Percentiles rank a stretch among this genome's conserved stretches.
These are phyloP conservation scores for Thinopyrum obtusiflorum DNA, from an alignment of 202 grass and related monocot genomes.

Conservation along the genomic window DNA sequence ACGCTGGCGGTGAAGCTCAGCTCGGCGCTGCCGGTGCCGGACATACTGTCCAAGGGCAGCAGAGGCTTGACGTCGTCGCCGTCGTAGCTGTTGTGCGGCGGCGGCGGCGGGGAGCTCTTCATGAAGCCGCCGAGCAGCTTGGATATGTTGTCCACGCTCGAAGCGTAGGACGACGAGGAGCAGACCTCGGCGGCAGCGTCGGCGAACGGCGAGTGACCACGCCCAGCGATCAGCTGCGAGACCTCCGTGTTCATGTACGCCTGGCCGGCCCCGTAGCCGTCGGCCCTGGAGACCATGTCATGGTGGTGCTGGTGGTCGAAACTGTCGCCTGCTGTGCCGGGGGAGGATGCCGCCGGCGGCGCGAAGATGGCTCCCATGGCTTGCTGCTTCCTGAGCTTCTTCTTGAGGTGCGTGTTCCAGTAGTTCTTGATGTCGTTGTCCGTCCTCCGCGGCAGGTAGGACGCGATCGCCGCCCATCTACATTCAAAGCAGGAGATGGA, in stretches of 20 bases:
- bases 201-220: conserved; percentile 4
- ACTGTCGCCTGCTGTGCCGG: neutral
- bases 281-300: conserved; percentile 7
- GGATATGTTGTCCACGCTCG: conserved; percentile 86
- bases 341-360: neutral
- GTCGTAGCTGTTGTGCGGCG: neutral
- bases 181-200: neutral
- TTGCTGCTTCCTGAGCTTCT: conserved; percentile 78
- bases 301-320: neutral
- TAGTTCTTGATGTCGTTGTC: conserved; percentile 99
- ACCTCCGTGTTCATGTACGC: conserved; percentile 13
- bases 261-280: neutral
- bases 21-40: conserved; percentile 4
- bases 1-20: conserved; percentile 22
- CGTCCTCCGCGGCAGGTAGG: conserved; percentile 85
- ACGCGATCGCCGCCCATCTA: conserved; percentile 85
- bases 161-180: conserved; percentile 57
- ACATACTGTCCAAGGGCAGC: conserved; percentile 42
- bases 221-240: neutral
- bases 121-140: conserved; percentile 73
- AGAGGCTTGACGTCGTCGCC: conserved; percentile 33
- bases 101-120: conserved; percentile 21
- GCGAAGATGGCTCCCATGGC: conserved; percentile 20
- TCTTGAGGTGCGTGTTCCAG: conserved; percentile 98
- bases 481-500: neutral